These are phyloP conservation scores for Penicillium sp. DNA, from an alignment of 2,329 filamentous ascomycete species.

Conservation along the genomic window DNA sequence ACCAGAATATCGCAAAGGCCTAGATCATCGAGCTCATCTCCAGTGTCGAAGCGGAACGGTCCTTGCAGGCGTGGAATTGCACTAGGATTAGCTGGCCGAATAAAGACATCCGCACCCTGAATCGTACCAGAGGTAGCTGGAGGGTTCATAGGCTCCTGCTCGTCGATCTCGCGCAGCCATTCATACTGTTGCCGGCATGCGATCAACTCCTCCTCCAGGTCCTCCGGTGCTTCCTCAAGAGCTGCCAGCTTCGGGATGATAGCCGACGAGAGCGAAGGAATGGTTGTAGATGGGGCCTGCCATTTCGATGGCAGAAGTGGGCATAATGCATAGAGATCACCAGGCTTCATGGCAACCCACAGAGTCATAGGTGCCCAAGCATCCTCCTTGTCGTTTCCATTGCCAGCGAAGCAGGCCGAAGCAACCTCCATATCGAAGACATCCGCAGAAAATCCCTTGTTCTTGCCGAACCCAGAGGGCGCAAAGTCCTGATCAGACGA, in stretches of 20 bases:
- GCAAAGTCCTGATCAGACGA: constrained; percentile 81
- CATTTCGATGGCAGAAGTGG: constrained; percentile 86
- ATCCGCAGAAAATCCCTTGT: constrained; percentile 84
- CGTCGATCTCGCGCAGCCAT: constrained; percentile 60
- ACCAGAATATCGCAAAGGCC: constrained; percentile 64
- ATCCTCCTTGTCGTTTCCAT: constrained; percentile 58
- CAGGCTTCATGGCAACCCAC: constrained; percentile 93
- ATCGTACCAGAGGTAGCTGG: constrained; percentile 41
- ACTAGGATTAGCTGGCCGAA: constrained; percentile 55
- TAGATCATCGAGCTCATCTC: constrained; percentile 53
- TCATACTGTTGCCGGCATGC: constrained; percentile 58
- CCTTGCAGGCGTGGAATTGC: constrained; percentile 63
- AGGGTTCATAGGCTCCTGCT: constrained; percentile 52
- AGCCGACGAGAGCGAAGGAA: constrained; percentile 79
- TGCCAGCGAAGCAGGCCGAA: constrained; percentile 83
- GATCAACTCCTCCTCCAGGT: constrained; percentile 48
- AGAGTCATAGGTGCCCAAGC: constrained; percentile 94
- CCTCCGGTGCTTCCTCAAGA: constrained; percentile 43
- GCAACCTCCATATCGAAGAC: constrained; percentile 92
- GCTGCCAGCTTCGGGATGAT: constrained; percentile 70
- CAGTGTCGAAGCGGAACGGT: constrained; percentile 57
- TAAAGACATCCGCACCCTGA: constrained; percentile 55
- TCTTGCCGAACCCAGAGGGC: constrained; percentile 71
- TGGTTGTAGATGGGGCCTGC: constrained; percentile 73
- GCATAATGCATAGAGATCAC: constrained; percentile 90